Base-by-base conservation (phyloP, 2,329 filamentous ascomycete genomes). In the Aspergillus neotritici region DNA sequence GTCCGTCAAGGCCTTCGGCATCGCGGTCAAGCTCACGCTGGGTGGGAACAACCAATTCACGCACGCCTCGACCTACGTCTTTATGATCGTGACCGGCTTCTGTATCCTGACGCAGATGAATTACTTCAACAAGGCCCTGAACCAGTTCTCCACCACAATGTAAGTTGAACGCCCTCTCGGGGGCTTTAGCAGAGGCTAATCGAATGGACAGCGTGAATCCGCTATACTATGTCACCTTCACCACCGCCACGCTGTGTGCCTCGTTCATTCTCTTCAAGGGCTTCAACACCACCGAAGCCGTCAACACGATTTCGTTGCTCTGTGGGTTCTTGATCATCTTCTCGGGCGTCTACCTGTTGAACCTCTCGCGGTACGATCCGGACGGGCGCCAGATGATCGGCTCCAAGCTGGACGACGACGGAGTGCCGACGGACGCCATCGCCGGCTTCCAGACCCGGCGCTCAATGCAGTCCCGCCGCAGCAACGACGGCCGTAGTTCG, bases 31-130 rank as follows among this genome's bases (percentile, higher is more conserved):
- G 71, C 82, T 98, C 61, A 97, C 91, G 0, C 80, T 98, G 54
- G 82, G 78, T 37, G 93, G 91, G 41, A 85, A 94, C 68, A 98
- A 98, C 69, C 93, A 98, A 67, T 96, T 98, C 67, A 82, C 80
- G 4, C 87, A 94, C 57, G 87, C 94, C 2, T 95, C 89, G 38
- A 98, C 94, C 47, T 98, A 98, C 59, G 90, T 96, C 51, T 98
- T 98, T 66, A 83, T 91, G 68, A 96, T 98, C 53, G 80, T 97
- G 52, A 93, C 90, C 0, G 76, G 78, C 3, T 87, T 96, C 52
- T 98, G 93, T 73, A 97, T 98, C 62, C 68, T 98, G 54, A 96
- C 90, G 7, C 93, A 98, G 75, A 97, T 98, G 93, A 98, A 98
- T 69, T 98, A 98, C 69, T 95, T 98, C 71, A 98, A 98, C 76